phyloP scores from a whole-genome alignment of 2,329 filamentous ascomycete genomes.

The Talaromyces sp. region DNA sequence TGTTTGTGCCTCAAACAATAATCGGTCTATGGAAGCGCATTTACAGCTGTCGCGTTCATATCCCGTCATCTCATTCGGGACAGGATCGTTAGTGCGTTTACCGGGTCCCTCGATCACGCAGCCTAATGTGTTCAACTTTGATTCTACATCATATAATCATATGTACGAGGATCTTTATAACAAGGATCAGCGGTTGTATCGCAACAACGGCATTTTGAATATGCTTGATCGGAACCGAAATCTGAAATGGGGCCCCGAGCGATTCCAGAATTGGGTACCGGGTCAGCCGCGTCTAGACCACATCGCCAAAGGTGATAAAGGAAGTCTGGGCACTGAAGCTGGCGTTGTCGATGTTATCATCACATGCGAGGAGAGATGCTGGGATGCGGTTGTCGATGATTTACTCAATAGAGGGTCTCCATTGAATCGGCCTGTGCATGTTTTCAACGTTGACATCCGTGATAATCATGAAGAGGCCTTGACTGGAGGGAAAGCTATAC shows the following conservation, averaged over 20 bases:
- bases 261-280: conserved; percentile 96
- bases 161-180: conserved; percentile 88
- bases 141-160: conserved; percentile 88
- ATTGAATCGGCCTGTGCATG: conserved; percentile 89
- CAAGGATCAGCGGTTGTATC: conserved; percentile 86
- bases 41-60: conserved; percentile 81
- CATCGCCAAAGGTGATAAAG: conserved; percentile 66
- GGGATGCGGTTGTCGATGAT: conserved; percentile 96
- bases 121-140: conserved; percentile 98
- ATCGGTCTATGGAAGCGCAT: conserved; percentile 99
- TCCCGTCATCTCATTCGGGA: conserved; percentile 97
- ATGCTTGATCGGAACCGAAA: conserved; percentile 91
- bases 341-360: conserved; percentile 93
- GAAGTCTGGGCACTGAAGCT: conserved; percentile 76
- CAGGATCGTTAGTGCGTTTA: conserved; percentile 87
- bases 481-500: conserved; percentile 83
- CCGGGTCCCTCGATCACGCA: conserved; percentile 88
- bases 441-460: conserved; percentile 97
- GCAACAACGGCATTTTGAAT: conserved; percentile 86
- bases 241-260: conserved; percentile 93
- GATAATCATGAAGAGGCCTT: conserved; percentile 97
- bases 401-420: conserved; percentile 80
- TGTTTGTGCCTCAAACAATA: conserved; percentile 98
- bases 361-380: conserved; percentile 96
- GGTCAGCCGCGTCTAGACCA: conserved; percentile 80